Percentiles rank a stretch among this genome's conserved stretches.
These are phyloP conservation scores for Porcisia hertigi DNA, from an alignment of 208 protist genomes.

Conservation along the genomic window DNA sequence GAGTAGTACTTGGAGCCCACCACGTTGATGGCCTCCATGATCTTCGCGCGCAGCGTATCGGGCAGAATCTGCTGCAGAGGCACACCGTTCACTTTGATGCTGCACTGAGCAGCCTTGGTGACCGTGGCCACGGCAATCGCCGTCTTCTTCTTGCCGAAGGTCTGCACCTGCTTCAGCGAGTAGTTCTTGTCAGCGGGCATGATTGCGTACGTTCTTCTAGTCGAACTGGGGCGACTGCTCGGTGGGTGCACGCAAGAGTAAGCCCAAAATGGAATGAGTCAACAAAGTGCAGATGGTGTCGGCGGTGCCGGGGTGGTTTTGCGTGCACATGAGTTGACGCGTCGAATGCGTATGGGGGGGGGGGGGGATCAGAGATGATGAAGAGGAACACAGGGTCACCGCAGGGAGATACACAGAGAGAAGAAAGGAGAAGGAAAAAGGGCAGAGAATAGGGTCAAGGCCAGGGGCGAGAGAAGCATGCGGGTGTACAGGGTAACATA, in stretches of 20 bases:
- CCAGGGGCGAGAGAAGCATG: not conserved
- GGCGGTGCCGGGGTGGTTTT: not conserved
- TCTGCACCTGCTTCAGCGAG: constrained; percentile 91
- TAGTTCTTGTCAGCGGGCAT: constrained; percentile 81
- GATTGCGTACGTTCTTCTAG: constrained; percentile 16
- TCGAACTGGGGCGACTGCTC: constrained; percentile 2
- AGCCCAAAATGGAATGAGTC: not conserved
- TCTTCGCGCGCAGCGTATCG: constrained; percentile 97
- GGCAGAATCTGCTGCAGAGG: constrained; percentile 98
- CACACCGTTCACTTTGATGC: constrained; percentile 98
- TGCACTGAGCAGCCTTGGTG: constrained; percentile 95
- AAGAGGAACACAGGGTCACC: not conserved
- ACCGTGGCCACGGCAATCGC: constrained; percentile 98
- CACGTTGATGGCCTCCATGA: constrained; percentile 97
- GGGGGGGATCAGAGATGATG: too few species aligned
- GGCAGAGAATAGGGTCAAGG: not conserved
- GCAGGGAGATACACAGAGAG: too few species aligned
- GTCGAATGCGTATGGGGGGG: too few species aligned
- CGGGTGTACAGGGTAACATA: too few species aligned
- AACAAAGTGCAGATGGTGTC: not conserved
- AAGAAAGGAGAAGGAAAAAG: not conserved
- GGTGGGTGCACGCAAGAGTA: not conserved
- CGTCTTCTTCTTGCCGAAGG: constrained; percentile 98
- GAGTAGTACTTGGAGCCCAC: constrained; percentile 95
- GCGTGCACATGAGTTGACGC: not conserved